Conservation (phyloP, 441 rosid genomes). For the Corymbia citriodora region DNA sequence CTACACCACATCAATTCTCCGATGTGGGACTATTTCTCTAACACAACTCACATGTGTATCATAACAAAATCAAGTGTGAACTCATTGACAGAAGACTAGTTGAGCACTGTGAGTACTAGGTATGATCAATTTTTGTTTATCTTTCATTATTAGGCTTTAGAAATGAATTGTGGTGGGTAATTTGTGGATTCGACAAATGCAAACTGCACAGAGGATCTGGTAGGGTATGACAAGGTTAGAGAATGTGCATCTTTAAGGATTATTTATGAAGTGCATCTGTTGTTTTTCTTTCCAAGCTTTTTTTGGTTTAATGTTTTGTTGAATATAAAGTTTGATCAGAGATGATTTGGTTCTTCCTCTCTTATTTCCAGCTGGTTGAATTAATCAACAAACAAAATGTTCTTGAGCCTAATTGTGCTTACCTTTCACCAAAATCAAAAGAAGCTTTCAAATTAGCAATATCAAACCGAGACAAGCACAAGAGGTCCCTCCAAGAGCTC, state of each 20-base stretch:
- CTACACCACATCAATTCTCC: no score
- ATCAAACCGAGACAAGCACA: slow-evolving; percentile 3
- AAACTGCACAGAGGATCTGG: slow-evolving; percentile 7
- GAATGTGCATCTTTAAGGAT: not conserved
- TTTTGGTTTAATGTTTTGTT: slow-evolving; percentile 6
- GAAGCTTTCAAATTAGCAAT: not conserved
- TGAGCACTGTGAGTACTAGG: not conserved
- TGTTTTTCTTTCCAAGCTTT: not conserved
- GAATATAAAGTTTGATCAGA: not conserved
- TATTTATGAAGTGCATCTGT: not conserved
- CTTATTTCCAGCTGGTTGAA: not conserved
- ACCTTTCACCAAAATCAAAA: slow-evolving; percentile 5
- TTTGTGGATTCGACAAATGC: slow-evolving; percentile 6
- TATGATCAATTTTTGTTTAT: not conserved
- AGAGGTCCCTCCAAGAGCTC: slow-evolving; percentile 13
- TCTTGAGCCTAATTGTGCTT: slow-evolving; percentile 16
- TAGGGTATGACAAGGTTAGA: slow-evolving; percentile 5
- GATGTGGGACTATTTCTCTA: no score
- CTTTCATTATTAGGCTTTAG: slow-evolving; percentile 6
- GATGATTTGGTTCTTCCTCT: not conserved
- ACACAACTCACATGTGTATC: no score
- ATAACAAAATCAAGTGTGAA: not conserved
- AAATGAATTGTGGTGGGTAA: slow-evolving; percentile 18
- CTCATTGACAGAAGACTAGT: not conserved
- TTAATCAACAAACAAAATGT: slow-evolving; percentile 5